Conservation (phyloP, 192 early-diverging fungal species). For the Coemansia sp. region DNA sequence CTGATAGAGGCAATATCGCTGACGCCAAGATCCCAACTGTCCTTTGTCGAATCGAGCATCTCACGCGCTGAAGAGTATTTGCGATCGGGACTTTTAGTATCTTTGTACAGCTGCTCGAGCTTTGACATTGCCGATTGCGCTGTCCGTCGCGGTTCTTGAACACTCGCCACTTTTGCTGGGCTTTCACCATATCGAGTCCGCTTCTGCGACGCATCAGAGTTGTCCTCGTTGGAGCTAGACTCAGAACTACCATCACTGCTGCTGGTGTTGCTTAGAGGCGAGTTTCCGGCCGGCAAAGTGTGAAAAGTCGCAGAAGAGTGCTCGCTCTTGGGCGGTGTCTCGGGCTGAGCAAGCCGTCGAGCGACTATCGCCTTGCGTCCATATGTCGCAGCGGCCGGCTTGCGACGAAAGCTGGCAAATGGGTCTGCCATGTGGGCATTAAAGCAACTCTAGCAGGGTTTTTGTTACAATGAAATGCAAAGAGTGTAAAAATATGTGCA, state of each 20-base stretch:
- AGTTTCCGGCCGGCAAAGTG: neutral
- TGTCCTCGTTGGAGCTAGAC: constrained; percentile 9
- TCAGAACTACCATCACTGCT: neutral
- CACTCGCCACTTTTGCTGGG: neutral
- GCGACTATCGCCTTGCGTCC: constrained; percentile 48
- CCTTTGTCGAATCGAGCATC: constrained; percentile 30
- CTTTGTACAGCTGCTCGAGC: constrained; percentile 34
- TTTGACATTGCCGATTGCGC: constrained; percentile 33
- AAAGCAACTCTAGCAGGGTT: neutral
- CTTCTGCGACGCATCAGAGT: constrained; percentile 4
- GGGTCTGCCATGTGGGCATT: constrained; percentile 40
- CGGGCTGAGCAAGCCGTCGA: constrained; percentile 32
- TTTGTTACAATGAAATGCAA: neutral
- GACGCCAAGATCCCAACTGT: constrained; percentile 33
- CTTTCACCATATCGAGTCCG: constrained; percentile 4
- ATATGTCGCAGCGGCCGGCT: constrained; percentile 42
- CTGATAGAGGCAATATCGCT: neutral
- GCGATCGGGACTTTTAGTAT: constrained; percentile 11
- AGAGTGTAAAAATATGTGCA: neutral
- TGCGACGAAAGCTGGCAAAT: constrained; percentile 46
- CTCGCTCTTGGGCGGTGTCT: neutral
- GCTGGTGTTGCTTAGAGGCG: neutral
- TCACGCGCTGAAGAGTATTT: neutral
- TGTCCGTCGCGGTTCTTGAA: constrained; percentile 18
- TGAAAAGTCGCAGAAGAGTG: neutral